phyloP scores from a whole-genome alignment of 192 early-diverging fungal species.

The Coemansia sp. region DNA sequence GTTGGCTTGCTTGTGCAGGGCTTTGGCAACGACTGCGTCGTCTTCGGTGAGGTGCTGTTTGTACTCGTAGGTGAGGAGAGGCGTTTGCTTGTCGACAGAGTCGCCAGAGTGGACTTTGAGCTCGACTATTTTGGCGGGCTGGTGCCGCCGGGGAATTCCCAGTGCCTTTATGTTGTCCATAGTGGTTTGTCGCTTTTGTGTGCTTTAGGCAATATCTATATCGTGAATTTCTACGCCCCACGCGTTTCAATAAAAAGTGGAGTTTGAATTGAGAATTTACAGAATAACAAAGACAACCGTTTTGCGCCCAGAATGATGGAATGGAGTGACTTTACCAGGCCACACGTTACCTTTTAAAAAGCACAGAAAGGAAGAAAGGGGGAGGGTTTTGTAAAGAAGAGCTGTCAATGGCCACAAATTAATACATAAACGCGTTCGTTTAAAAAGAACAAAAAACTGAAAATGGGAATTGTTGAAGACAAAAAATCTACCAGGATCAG shows the following conservation, averaged over 20 bases:
- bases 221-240: neutral
- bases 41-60: conserved; percentile 15
- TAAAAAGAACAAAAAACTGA: neutral
- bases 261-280: neutral
- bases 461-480: neutral
- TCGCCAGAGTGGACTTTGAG: conserved; percentile 25
- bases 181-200: neutral
- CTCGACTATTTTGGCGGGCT: conserved; percentile 49
- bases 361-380: neutral
- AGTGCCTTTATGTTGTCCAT: conserved; percentile 44
- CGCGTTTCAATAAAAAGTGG: no score
- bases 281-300: neutral
- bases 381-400: neutral
- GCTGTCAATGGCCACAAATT: no score
- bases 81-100: conserved; percentile 28
- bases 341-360: neutral
- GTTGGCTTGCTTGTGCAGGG: conserved; percentile 25
- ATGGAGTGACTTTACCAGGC: neutral
- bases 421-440: no score
- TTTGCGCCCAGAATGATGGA: neutral
- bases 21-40: conserved; percentile 22
- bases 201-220: neutral
- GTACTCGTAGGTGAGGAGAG: conserved; percentile 49
- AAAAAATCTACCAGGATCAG: neutral
- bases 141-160: conserved; percentile 36